Conservation (phyloP, 257 asterid species). For the Solanum pinnatisectum region DNA sequence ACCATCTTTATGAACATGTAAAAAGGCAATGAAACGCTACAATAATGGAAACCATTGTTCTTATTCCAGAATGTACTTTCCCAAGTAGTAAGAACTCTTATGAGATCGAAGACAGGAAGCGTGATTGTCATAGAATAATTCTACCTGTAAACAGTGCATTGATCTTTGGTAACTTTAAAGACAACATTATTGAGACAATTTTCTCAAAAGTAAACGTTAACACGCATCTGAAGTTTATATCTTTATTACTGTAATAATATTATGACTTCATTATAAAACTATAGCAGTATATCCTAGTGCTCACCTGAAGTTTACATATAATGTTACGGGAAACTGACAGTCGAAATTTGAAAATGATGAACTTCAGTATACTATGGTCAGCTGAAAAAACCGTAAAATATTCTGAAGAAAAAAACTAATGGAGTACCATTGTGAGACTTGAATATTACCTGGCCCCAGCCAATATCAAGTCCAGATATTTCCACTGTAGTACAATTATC, state of each 20-base stretch:
- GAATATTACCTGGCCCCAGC: conserved; percentile 94
- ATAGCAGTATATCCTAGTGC: not conserved
- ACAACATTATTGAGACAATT: not conserved
- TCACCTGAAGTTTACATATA: not conserved
- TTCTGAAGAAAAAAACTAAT: not conserved
- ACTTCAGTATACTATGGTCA: not conserved
- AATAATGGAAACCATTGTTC: not conserved
- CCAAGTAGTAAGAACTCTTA: not conserved
- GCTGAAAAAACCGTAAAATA: not conserved
- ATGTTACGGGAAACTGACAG: not conserved
- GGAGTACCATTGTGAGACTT: not conserved
- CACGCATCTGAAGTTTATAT: not conserved
- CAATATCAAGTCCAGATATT: conserved; percentile 90
- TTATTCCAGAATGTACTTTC: not conserved
- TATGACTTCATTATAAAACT: not conserved
- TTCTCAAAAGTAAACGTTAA: not conserved
- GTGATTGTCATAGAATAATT: not conserved
- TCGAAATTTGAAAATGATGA: not conserved
- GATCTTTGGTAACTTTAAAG: not conserved
- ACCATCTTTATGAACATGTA: not conserved
- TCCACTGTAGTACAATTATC: conserved; percentile 45
- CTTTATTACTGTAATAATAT: not conserved
- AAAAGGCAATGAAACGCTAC: not conserved
- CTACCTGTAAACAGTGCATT: not conserved
- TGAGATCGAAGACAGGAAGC: not conserved